Evolutionary conservation across 1,139 yeast genomes (phyloP), one percentile per base, ranked within the genome.

Genomic region (Tardiomyces depauwii): DNA sequence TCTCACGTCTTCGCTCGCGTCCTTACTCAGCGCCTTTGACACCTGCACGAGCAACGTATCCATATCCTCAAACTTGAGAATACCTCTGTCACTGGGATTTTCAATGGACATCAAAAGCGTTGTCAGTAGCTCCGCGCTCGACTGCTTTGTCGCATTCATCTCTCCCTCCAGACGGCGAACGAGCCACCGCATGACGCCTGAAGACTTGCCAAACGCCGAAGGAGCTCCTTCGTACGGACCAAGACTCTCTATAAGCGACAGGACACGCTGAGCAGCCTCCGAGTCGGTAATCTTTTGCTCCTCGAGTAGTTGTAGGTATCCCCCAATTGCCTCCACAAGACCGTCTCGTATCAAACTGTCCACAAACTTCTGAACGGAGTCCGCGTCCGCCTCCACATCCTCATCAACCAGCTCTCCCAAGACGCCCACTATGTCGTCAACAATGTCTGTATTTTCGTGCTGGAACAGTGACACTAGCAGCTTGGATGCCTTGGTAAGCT

Each of bases 391-490:
- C 12, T 40, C 44, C 25, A 46, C 53, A 41, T 54, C 60, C 12
- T 48, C 50, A n/a, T 58, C 61, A 7, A 59, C 42, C 28, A 63
- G 44, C 36, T 63, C 68, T 6, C 46, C 48, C 13, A 62, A 43
- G 14, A 61, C 50, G 32, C 54, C 52, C 16, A 60, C 42, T 2
- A 53, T 56, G 13, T 56, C 59, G 21, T 55, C 53, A 5, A 59
- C 60, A 36, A 67, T 62, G 39, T 64, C 67, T 12, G 55, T 50
- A 44, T 67, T 67, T 13, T 63, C 66, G 44, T 67, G 71, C 10
- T 50, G 50, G 21, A 66, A 42, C 16, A 65, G 47, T 2, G 54
- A 48, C 13, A 56, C 44, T 18, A 65, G 49, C 2, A 54, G 47
- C 44, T 64, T 60, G 39, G 67, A 53, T 5, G 60, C 54, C n/a